Evolutionary conservation across 371 early-diverging fungal species (phyloP).

Genomic region (Fennellomyces sp.): DNA sequence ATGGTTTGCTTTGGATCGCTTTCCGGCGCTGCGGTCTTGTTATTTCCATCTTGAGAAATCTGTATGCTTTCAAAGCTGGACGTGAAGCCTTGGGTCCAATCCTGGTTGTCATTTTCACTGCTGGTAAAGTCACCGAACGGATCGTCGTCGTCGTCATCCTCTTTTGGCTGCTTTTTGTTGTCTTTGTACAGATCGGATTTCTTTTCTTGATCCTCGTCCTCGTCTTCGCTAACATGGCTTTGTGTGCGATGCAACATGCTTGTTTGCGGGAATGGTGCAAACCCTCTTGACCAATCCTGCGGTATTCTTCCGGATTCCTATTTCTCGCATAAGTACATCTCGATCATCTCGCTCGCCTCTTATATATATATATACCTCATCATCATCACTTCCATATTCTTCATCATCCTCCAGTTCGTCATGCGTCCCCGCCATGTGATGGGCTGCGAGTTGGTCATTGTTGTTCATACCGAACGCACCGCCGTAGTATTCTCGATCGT

Average conservation of each 20-base stretch:
- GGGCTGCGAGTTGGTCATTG: conserved; percentile 10
- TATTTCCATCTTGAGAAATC: conserved; percentile 8
- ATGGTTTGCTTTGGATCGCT: conserved; percentile 5
- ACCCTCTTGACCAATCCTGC: conserved; percentile 27
- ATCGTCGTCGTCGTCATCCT: conserved; percentile 37
- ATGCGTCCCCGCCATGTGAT: conserved; percentile 5
- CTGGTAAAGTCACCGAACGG: conserved; percentile 44
- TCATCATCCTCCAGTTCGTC: conserved; percentile 26
- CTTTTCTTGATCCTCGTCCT: conserved; percentile 13
- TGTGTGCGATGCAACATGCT: conserved; percentile 30
- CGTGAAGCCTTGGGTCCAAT: conserved; percentile 11
- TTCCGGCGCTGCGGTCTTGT: not conserved
- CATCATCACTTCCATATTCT: conserved; percentile 29
- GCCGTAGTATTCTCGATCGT: conserved; percentile 24
- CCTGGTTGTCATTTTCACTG: conserved; percentile 16
- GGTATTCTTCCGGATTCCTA: conserved; percentile 19
- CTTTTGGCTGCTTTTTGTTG: not conserved
- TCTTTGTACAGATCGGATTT: not conserved
- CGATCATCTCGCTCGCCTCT: not conserved
- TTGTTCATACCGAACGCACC: conserved; percentile 17
- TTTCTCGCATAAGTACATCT: not conserved
- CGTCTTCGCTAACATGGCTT: conserved; percentile 22
- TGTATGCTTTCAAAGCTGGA: conserved; percentile 15
- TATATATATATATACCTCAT: conserved; percentile 12
- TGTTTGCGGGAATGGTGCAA: conserved; percentile 24